phyloP scores from a whole-genome alignment of 1,284 basidiomycete species.

The Malassezia sympodialis region DNA sequence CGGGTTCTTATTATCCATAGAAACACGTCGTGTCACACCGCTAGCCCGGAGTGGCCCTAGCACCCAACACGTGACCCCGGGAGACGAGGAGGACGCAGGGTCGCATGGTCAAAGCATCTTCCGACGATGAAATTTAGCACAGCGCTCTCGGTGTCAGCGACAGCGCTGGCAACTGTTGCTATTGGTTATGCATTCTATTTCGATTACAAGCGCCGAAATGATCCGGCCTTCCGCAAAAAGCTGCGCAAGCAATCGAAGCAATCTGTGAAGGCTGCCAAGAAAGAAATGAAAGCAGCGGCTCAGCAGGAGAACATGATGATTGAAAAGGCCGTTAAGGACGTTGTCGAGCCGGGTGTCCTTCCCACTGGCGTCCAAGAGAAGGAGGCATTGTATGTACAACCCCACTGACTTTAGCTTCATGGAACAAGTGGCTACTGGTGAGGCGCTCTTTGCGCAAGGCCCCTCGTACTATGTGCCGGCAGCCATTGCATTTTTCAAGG shows the following conservation, averaged over 20 bases:
- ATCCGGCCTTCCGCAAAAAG: constrained; percentile 73
- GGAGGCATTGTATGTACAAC: constrained; percentile 22
- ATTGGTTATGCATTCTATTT: constrained; percentile 59
- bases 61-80: constrained; percentile 16
- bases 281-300: constrained; percentile 40
- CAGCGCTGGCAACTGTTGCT: constrained; percentile 25
- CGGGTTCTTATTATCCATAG: constrained; percentile 6
- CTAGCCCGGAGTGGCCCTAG: constrained; percentile 5
- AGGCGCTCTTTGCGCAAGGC: constrained; percentile 72
- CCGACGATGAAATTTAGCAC: constrained; percentile 13
- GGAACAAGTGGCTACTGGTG: constrained; percentile 74
- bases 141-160: constrained; percentile 8
- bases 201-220: constrained; percentile 85
- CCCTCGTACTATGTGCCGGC: constrained; percentile 52
- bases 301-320: constrained; percentile 27
- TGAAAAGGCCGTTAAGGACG: constrained; percentile 27
- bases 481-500: constrained; percentile 82
- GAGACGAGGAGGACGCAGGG: background rate
- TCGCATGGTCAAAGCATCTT: background rate
- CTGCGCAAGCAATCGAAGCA: constrained; percentile 62
- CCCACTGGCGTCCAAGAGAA: constrained; percentile 60
- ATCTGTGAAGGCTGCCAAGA: constrained; percentile 57
- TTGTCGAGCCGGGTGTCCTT: constrained; percentile 28
- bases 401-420: constrained; percentile 62
- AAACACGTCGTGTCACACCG: background rate